These are phyloP conservation scores for Basipetospora chlamydospora DNA, from an alignment of 2,329 filamentous ascomycete genomes.

Conservation along the genomic window DNA sequence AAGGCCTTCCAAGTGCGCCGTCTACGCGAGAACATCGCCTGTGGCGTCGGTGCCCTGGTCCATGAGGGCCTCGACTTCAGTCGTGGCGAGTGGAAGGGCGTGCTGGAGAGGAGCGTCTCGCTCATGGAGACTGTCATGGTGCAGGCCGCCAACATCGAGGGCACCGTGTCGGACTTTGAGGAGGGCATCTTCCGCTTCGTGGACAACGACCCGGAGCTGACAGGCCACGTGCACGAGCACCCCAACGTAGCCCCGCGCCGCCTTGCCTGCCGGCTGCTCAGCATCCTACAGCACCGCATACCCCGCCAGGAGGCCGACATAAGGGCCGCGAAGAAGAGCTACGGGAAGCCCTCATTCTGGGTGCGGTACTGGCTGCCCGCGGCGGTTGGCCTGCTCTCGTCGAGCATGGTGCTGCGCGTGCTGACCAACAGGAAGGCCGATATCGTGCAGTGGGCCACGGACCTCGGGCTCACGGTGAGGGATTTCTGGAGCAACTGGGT, in stretches of 20 bases:
- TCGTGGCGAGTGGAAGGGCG: constrained; percentile 50
- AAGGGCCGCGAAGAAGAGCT: constrained; percentile 37
- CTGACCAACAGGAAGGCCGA: constrained; percentile 61
- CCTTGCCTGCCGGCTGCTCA: constrained; percentile 51
- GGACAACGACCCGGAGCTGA: constrained; percentile 44
- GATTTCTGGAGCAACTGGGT: constrained; percentile 98
- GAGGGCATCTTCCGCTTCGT: constrained; percentile 50
- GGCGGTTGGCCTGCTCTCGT: constrained; percentile 58
- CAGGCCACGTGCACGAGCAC: constrained; percentile 31
- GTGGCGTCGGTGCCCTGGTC: constrained; percentile 73
- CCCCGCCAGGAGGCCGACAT: constrained; percentile 50
- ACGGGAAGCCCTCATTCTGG: constrained; percentile 61
- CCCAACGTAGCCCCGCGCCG: constrained; percentile 36
- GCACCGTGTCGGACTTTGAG: constrained; percentile 48
- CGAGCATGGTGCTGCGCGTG: constrained; percentile 72
- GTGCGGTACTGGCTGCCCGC: constrained; percentile 84
- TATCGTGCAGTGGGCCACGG: constrained; percentile 64
- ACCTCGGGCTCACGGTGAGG: constrained; percentile 61
- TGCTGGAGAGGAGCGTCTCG: constrained; percentile 65
- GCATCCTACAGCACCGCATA: constrained; percentile 54
- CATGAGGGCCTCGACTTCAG: constrained; percentile 68
- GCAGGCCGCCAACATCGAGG: constrained; percentile 51
- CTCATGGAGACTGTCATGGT: constrained; percentile 76
- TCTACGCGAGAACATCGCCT: constrained; percentile 68
- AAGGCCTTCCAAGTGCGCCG: constrained; percentile 61